Base-by-base conservation (phyloP, 768 basidiomycete species). In the Boletus eberwhitei region DNA sequence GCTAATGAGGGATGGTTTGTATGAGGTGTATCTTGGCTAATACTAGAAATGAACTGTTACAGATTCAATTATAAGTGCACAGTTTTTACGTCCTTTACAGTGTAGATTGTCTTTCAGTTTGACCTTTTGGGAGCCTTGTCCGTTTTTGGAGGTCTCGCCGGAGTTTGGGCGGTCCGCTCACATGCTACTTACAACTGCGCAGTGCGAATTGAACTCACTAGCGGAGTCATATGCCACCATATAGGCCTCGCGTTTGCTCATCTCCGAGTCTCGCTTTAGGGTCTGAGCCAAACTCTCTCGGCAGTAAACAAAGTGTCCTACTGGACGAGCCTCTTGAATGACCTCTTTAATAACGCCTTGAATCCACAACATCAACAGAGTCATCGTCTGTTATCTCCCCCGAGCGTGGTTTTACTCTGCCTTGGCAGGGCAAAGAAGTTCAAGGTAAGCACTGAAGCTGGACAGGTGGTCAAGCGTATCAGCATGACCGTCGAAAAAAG, bases 101-200 rank as follows among this genome's bases (percentile, higher is more conserved):
- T 19, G 35, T 17, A 14, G 40, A 42, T 42, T 16, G 21, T 22
- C 41, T 43, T 26, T 26, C 16, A 17, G 17, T 0, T 43, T 16
- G 22, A 26, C 13, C n/a, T 31, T 31, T n/a, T 31, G 45, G 21
- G 14, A 26, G 17, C 14, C 31, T n/a, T 44, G 12, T 44, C 56
- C 47, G 8, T 34, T 57, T 57, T 57, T 29, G 54, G 54, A 49
- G 49, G 53, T 37, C 19, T 8, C 24, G n/a, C 22, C 47, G 54
- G 44, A 45, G 4, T 12, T 31, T 31, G 11, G 43, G n/a, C 42
- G 42, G 41, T 13, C 40, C 40, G 31, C 11, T 12, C 31, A 32
- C 31, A 12, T 9, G 31, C 31, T 12, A 29, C 24, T 6, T 26
- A 26, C 31, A 12, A 32, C 31, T 32, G 31, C 31, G 31, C 31